phyloP scores from a whole-genome alignment of 2,329 filamentous ascomycete species.

The Colletotrichum gigasporum region DNA sequence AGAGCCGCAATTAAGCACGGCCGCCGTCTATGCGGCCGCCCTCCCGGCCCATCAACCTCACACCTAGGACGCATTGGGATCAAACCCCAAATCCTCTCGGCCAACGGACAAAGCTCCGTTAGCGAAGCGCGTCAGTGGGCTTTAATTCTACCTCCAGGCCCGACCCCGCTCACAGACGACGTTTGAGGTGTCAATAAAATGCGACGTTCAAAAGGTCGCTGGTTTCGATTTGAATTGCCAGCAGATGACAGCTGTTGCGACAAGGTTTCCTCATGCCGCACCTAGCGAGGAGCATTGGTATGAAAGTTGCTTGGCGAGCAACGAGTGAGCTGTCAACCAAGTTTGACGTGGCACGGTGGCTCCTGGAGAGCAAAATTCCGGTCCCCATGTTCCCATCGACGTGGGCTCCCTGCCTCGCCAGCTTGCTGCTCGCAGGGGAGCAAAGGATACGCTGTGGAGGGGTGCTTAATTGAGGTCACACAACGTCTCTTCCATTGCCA shows the following conservation, averaged over 20 bases:
- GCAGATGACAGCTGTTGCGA: neutral
- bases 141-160: neutral
- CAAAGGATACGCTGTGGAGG: neutral
- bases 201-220: too few species aligned
- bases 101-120: neutral
- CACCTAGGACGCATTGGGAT: neutral
- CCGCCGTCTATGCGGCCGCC: constrained; percentile 7
- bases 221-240: neutral
- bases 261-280: neutral
- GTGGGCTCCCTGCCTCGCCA: constrained; percentile 4
- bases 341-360: constrained; percentile 9
- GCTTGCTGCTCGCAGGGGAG: neutral
- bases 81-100: neutral
- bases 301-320: neutral
- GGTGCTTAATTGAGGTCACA: neutral
- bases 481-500: neutral
- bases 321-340: neutral
- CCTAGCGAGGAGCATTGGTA: neutral
- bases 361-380: neutral
- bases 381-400: neutral
- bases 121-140: constrained; percentile 25
- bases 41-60: neutral
- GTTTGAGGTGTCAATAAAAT: neutral
- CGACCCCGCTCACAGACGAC: neutral
- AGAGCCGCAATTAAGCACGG: constrained; percentile 1